Conservation (phyloP, 306 rosid species). For the Lupinus albus region DNA sequence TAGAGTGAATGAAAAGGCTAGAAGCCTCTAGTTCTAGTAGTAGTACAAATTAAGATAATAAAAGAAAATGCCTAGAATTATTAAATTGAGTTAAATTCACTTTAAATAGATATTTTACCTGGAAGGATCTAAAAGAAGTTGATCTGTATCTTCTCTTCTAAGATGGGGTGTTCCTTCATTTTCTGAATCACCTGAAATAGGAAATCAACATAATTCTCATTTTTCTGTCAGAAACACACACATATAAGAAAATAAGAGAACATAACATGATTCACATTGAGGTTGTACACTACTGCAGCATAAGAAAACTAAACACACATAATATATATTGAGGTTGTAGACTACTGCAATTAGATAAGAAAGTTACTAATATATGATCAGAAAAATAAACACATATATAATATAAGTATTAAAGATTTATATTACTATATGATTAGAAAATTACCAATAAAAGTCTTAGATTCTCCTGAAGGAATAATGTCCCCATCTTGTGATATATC, state of each 20-base stretch:
- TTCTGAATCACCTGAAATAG: constrained; percentile 51
- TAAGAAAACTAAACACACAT: too few relatives aligned
- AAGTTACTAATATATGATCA: too few relatives aligned
- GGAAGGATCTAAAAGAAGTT: constrained; percentile 67
- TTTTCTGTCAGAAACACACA: neutral
- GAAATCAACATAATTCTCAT: constrained; percentile 17
- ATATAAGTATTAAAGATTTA: too few relatives aligned
- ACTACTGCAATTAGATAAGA: neutral
- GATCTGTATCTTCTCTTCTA: constrained; percentile 62
- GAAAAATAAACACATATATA: neutral
- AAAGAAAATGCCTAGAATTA: too few relatives aligned
- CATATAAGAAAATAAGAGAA: too few relatives aligned
- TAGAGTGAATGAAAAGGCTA: too few relatives aligned
- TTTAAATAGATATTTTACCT: constrained; percentile 54
- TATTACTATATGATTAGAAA: constrained; percentile 8
- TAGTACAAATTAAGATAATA: too few relatives aligned
- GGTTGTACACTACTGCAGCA: neutral
- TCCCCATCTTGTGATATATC: constrained; percentile 69
- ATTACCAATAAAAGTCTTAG: constrained; percentile 57
- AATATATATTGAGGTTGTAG: neutral
- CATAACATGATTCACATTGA: too few relatives aligned
- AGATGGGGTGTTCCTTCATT: constrained; percentile 52
- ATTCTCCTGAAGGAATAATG: constrained; percentile 56
- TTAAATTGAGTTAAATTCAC: neutral
- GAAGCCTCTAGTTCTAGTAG: too few relatives aligned